phyloP scores from a whole-genome alignment of 306 rosid species.

The Glycine latifolia region DNA sequence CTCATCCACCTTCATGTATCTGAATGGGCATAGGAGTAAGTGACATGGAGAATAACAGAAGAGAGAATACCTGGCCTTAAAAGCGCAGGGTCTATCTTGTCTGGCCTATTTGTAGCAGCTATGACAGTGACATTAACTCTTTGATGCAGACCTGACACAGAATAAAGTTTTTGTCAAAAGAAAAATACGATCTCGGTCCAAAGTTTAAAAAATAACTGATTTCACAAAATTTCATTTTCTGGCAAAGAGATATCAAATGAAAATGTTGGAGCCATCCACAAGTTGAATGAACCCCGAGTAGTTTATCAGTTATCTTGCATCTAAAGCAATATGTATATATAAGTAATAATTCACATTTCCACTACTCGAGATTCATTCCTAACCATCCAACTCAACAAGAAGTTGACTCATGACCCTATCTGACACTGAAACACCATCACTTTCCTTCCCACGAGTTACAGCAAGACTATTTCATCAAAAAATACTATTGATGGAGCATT shows the following conservation, averaged over 20 bases:
- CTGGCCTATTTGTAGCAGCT: conserved; percentile 96
- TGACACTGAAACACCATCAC: conserved; percentile 88
- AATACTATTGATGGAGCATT: conserved; percentile 94
- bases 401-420: conserved; percentile 95
- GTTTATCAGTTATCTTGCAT: conserved; percentile 10
- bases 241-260: conserved; percentile 3
- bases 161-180: conserved; percentile 36
- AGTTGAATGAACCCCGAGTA: neutral
- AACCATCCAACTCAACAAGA: conserved; percentile 92
- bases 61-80: conserved; percentile 77
- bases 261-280: neutral
- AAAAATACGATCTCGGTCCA: conserved; percentile 26
- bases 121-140: conserved; percentile 86
- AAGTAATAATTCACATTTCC: conserved; percentile 30
- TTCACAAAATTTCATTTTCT: conserved; percentile 32
- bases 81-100: conserved; percentile 90
- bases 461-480: conserved; percentile 95
- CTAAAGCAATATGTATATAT: neutral
- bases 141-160: conserved; percentile 77
- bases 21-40: conserved; percentile 19
- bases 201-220: conserved; percentile 2
- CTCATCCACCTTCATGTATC: conserved; percentile 12
- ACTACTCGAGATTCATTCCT: conserved; percentile 51
- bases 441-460: conserved; percentile 81
- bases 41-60: conserved; percentile 3